Conservation (phyloP, 306 rosid genomes). For the Hippophae tibetana region DNA sequence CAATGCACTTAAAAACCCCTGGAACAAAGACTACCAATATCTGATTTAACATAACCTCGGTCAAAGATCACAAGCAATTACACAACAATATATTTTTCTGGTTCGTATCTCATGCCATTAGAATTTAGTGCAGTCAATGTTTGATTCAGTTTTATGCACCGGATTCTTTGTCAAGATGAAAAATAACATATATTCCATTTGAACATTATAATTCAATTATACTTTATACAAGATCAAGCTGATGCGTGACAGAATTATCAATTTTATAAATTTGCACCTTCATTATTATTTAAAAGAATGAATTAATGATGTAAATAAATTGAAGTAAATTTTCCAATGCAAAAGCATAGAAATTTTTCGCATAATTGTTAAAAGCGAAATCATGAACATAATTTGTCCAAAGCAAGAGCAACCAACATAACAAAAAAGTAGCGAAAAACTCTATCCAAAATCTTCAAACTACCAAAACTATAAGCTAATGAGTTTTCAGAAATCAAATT, state of each 20-base stretch:
- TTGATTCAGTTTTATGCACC: neutral
- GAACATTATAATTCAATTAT: neutral
- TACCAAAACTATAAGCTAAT: no score
- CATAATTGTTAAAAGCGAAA: neutral
- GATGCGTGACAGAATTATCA: neutral
- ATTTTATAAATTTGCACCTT: no score
- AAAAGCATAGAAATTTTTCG: no score
- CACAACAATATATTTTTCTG: neutral
- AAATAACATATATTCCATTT: neutral
- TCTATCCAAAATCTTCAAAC: no score
- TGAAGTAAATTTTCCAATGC: no score
- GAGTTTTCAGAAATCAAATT: no score
- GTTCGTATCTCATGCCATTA: neutral
- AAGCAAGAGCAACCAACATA: no score
- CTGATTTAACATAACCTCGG: neutral
- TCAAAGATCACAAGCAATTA: neutral
- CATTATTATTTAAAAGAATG: neutral
- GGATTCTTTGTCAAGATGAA: neutral
- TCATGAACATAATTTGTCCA: neutral
- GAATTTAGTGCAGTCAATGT: neutral
- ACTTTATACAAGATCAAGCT: neutral
- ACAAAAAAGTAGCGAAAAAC: no score
- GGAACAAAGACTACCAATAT: neutral
- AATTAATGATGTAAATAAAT: neutral
- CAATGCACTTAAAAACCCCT: neutral